A percentile compares a stretch with the other conserved stretches of the same genome.
Evolutionary conservation across 2,329 filamentous ascomycete genomes (phyloP).

Genomic region (Onygenales sp.): DNA sequence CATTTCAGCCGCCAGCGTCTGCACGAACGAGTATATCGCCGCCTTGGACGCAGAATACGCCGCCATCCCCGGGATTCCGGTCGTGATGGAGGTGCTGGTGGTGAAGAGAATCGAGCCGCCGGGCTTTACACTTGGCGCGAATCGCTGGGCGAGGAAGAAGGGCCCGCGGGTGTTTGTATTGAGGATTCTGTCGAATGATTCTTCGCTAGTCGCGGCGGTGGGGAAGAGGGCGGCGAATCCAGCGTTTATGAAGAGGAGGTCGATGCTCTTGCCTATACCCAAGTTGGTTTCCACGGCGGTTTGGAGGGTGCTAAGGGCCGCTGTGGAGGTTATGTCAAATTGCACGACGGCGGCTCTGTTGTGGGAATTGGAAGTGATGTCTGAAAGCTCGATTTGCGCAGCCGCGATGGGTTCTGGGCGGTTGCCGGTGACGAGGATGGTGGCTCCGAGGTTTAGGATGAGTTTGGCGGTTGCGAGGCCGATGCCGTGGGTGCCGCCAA

Average conservation of each 20-base stretch:
- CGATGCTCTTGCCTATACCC: constrained; percentile 2
- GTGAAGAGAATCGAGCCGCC: constrained; percentile 10
- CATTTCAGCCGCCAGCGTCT: constrained; percentile 9
- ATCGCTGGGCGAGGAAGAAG: constrained; percentile 6
- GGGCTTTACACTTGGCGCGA: constrained; percentile 4
- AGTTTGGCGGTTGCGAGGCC: constrained; percentile 30
- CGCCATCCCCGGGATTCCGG: constrained; percentile 7
- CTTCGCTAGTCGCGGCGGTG: constrained; percentile 1
- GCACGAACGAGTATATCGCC: constrained; percentile 7
- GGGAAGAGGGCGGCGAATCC: constrained; percentile 5
- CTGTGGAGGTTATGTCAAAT: constrained; percentile 9
- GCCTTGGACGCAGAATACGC: constrained; percentile 11
- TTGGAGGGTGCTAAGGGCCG: constrained; percentile 1
- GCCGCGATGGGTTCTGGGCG: constrained; percentile 6
- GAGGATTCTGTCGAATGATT: constrained; percentile 7
- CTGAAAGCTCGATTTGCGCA: constrained; percentile 4
- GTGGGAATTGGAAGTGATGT: background rate
- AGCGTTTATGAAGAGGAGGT: constrained; percentile 9
- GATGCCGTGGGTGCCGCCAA: constrained; percentile 34
- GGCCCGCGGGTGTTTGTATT: constrained; percentile 9
- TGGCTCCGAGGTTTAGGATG: constrained; percentile 28
- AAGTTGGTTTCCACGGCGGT: background rate
- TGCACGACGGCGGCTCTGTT: constrained; percentile 3
- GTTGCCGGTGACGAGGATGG: constrained; percentile 30
- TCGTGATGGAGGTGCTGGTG: constrained; percentile 7